phyloP scores from a whole-genome alignment of 176 grass and related monocot species.

The Phoenix dactylifera region DNA sequence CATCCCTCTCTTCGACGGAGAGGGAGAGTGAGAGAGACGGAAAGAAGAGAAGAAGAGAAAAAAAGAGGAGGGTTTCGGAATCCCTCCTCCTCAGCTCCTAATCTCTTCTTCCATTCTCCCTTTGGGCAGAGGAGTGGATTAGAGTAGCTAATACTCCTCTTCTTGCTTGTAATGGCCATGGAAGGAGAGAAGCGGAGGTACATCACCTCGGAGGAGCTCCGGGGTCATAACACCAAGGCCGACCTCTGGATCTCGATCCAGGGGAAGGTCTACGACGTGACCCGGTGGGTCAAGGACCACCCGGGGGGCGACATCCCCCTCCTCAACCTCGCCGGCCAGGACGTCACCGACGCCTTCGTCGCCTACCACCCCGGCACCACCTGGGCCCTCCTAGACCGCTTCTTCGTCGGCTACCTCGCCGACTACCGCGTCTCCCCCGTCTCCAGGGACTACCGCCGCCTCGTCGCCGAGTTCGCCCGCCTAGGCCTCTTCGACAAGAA shows the following conservation, averaged over 20 bases:
- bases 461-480: conserved; percentile 21
- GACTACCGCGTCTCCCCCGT: conserved; percentile 25
- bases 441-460: conserved; percentile 33
- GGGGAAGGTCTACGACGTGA: conserved; percentile 35
- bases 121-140: no score
- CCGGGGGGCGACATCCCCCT: conserved; percentile 25
- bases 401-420: conserved; percentile 13
- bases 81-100: no score
- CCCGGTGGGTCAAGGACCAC: conserved; percentile 17
- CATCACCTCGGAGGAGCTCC: conserved; percentile 39
- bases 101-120: no score
- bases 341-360: conserved; percentile 35
- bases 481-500: conserved; percentile 23
- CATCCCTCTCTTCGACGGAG: no score
- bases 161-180: no score
- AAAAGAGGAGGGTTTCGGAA: no score
- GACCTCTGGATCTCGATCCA: conserved; percentile 51
- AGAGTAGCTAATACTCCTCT: no score
- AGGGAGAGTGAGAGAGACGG: no score
- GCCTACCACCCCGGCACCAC: conserved; percentile 27
- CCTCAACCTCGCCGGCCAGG: conserved; percentile 27
- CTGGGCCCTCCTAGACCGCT: conserved; percentile 23
- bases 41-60: no score
- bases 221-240: conserved; percentile 13
- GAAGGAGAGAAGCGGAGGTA: neutral